Base-by-base conservation (phyloP, 2,329 filamentous ascomycete genomes). In the Taxawa tesnikishii region DNA sequence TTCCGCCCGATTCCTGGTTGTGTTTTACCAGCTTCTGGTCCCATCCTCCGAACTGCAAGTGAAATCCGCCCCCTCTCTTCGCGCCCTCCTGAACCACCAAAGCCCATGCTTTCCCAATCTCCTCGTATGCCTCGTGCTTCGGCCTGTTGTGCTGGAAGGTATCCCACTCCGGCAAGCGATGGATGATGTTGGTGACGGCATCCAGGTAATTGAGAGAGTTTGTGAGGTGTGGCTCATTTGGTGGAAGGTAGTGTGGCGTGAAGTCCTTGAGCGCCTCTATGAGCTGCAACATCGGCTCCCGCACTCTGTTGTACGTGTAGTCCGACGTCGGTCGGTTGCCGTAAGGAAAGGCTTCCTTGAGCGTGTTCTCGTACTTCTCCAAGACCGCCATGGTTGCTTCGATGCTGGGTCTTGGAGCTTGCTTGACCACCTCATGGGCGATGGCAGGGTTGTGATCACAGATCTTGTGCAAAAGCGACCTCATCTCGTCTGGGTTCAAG, bases 61-160 rank as follows among this genome's bases (percentile, higher is more conserved):
- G 76, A 47, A 96, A 90, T 19, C 90, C 90, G 16, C 84, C 87
- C 8, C 84, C 88, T 44, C 82, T 73, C 63, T 96, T 96, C 14
- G 81, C 78, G 2, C 85, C 84, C 56, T 98, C 90, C 39, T 78
- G 79, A 44, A 98, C 81, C 30, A 94, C 88, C 43, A 92, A 58
- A 11, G 83, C 78, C 90, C 90, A 98, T 1, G 90, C 90, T 49
- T 80, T 84, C 15, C 83, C 79, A 41, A 98, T 87, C 52, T 96
- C 90, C 48, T 98, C 88, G 51, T 98, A 98, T 5, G 88, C 87
- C 41, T 84, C 84, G 43, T 94, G 80, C 58, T 94, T 94, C 63
- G 93, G 83, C 46, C 94, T 73, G 43, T 87, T 87, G 60, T 94
- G 81, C 40, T 83, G 75, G 38, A 80, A 81, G 27, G 77, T 83